Base-by-base conservation (phyloP, 768 basidiomycete species). In the Chalciporus sphaerocephalus region DNA sequence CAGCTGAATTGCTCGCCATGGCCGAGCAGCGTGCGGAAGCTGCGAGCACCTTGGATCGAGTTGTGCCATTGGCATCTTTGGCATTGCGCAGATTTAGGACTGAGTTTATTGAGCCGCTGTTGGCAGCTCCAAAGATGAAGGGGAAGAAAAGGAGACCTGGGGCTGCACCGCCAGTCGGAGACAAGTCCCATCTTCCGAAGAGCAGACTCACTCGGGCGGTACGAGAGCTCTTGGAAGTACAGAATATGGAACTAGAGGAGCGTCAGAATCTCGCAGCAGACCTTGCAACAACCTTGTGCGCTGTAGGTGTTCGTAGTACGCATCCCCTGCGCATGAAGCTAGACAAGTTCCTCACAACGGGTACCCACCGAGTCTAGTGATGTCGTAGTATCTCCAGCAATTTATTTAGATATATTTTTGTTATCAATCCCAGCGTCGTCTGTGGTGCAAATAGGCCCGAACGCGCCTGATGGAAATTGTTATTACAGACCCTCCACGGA, bases 1-100 rank as follows among this genome's bases (percentile, higher is more conserved):
- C 76, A 16, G 50, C 64, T 15, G 78, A 79, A 53, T 57, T 65
- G 36, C 57, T 81, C 48, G 74, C 72, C 6, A 64, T 73, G 41
- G 83, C 84, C 21, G 85, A 89, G 62, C 75, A 81, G 13, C 78
- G 76, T 56, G 86, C 84, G 24, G 86, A 89, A 64, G 84, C 87
- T 5, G 84, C 83, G 40, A 89, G 86, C 55, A 54, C 79, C 37
- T 62, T 66, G 18, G 83, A 87, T 54, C 81, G 86, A 38, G 68
- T 87, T 56, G 75, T 89, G 47, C 76, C 79, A 16, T 65, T 89
- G 47, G 57, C 72, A 27, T 75, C 85, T 40, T 71, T 87, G 37
- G 87, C 85, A 38, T 73, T 79, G 61, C 78, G 87, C 35, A 74
- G 83, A 34, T 88, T 89, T 58, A 76, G 87, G 57, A 78, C 74